Conservation (phyloP, 1,284 basidiomycete species). For the Cerioporus squamosus region DNA sequence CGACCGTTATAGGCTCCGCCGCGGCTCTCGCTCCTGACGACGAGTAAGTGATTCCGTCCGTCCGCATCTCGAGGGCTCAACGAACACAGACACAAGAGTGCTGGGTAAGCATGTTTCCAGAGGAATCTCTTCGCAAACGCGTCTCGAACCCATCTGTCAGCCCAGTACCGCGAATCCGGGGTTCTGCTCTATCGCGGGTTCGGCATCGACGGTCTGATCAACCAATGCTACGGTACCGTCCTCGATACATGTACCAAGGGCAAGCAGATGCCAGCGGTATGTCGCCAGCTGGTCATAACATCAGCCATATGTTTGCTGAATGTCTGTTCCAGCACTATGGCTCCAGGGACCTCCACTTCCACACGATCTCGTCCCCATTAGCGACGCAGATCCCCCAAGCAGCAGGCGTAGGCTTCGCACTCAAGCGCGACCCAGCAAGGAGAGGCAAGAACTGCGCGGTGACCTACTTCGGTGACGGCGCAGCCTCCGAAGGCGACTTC, state of each 20-base stretch:
- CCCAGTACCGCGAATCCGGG: slow-evolving; percentile 89
- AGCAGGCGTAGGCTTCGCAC: slow-evolving; percentile 89
- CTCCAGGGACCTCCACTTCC: slow-evolving; percentile 84
- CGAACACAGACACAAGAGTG: slow-evolving; percentile 46
- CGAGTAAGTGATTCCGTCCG: slow-evolving; percentile 63
- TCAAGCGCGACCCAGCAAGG: slow-evolving; percentile 79
- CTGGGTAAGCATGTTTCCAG: slow-evolving; percentile 49
- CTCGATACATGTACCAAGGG: slow-evolving; percentile 87
- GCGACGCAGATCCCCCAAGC: slow-evolving; percentile 97
- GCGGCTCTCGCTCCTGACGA: slow-evolving; percentile 85
- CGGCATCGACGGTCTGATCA: slow-evolving; percentile 75
- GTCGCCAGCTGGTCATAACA: slow-evolving; percentile 15
- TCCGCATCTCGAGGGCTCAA: slow-evolving; percentile 4
- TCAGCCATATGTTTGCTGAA: not conserved
- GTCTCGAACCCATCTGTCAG: slow-evolving; percentile 39
- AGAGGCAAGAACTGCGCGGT: slow-evolving; percentile 81
- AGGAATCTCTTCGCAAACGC: not conserved
- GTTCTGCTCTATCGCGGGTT: slow-evolving; percentile 91
- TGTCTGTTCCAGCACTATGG: slow-evolving; percentile 76
- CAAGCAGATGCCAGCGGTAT: slow-evolving; percentile 86
- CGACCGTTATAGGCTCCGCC: slow-evolving; percentile 88
- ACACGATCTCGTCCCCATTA: slow-evolving; percentile 93
- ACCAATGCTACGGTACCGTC: slow-evolving; percentile 87
- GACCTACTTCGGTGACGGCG: slow-evolving; percentile 89
- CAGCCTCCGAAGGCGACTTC: slow-evolving; percentile 81